Evolutionary conservation across 768 basidiomycete species (phyloP), one percentile per base, ranked within the genome.

Genomic region (Termitomyces sp.): DNA sequence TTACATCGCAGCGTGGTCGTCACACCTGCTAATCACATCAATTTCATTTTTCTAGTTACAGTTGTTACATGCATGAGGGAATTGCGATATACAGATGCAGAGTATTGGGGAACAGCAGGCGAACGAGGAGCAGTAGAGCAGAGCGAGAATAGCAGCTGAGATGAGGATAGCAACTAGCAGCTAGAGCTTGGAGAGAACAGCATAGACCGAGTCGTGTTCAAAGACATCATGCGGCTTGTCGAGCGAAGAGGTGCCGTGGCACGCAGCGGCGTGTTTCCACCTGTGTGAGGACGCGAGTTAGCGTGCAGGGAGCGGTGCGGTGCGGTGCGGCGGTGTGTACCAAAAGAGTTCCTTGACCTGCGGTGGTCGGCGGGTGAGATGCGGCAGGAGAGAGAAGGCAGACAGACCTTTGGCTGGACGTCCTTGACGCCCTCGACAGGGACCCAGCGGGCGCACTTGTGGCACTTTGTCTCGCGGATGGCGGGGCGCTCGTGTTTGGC

Each of bases 221-320:
- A 72, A 77, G 24, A 83, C 70, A 4, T 73, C 71, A 60, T 90
- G 85, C 37, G 81, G 73, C 58, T 83, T 70, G 64, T 71, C 68
- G 51, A 87, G 69, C 18, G 72, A 76, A 5, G 79, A 79, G 18
- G 80, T 78, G 54, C 81, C 80, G 65, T 93, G 91, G 63, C 91
- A 93, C 18, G 79, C 63, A 1, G 88, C 88, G 29, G 90, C 91
- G 65, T 93, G 91, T 70, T 93, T 90, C 87, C 87, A 90, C 88
- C 86, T 87, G 26, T 42, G 42, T 12, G 1, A 2, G 46, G 13
- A 2, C 26, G 47, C n/a, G 6, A 31, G 37, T 42, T n/a, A 37
- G 29, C 15, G 22, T 26, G 22, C 47, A 22, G 44, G 44, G 47
- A 36, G n/a, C 13, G 13, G 8, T 7, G 44, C 0, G 24, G 45